Percentiles rank a stretch among this genome's conserved stretches.
Conservation (phyloP, 306 rosid genomes). For the Cicer chorassanicum region DNA sequence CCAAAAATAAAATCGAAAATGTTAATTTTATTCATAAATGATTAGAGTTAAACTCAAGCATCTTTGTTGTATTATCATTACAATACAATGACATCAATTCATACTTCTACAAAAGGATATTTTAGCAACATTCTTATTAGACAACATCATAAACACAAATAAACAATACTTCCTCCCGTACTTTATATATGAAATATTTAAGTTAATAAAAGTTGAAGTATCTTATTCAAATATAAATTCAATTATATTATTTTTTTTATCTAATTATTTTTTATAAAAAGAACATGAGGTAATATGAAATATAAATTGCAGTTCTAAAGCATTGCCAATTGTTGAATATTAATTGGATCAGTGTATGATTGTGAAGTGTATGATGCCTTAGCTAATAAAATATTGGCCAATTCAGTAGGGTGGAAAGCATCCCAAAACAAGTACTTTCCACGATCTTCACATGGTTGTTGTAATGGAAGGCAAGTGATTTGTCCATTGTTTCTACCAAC, state of each 20-base stretch:
- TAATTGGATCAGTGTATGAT: constrained; percentile 77
- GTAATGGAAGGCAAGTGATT: constrained; percentile 86
- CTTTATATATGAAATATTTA: no score
- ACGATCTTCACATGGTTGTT: constrained; percentile 69
- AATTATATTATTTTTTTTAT: no score
- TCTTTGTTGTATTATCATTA: constrained; percentile 6
- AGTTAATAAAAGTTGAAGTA: no score
- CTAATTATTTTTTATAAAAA: no score
- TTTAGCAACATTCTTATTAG: constrained; percentile 26
- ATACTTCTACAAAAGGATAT: neutral
- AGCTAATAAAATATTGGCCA: constrained; percentile 68
- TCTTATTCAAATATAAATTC: no score
- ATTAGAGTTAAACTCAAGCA: constrained; percentile 19
- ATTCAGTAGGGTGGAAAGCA: constrained; percentile 89
- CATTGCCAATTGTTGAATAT: constrained; percentile 72
- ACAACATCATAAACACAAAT: constrained; percentile 11
- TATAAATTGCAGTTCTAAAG: constrained; percentile 36
- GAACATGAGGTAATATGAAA: no score
- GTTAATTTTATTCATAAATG: constrained; percentile 19
- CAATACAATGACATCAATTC: constrained; percentile 10
- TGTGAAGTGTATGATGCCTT: constrained; percentile 56
- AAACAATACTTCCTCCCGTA: no score
- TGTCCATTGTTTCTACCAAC: constrained; percentile 94
- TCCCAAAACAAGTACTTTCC: constrained; percentile 83
- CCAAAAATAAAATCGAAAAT: neutral